A percentile compares a stretch with the other conserved stretches of the same genome.
Evolutionary conservation across 2,329 filamentous ascomycete species (phyloP).

Genomic region (Aspergillus glaucus): DNA sequence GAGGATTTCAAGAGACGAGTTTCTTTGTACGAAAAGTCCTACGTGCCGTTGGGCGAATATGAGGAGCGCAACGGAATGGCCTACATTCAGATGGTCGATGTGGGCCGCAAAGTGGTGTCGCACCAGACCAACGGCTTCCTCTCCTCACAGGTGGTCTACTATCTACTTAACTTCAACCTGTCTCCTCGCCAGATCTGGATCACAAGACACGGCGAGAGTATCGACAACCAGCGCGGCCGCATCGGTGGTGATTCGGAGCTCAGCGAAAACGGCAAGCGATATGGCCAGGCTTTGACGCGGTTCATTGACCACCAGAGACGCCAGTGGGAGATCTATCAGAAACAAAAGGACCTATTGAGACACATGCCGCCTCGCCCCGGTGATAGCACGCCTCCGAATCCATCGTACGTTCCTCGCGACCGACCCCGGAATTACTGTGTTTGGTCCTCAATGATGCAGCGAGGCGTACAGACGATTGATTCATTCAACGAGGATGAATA

Average conservation of each 20-base stretch:
- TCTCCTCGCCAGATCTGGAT: slow-evolving; percentile 97
- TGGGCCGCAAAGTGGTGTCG: slow-evolving; percentile 87
- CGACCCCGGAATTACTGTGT: slow-evolving; percentile 85
- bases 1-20: slow-evolving; percentile 91
- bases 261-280: slow-evolving; percentile 71
- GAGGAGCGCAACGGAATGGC: slow-evolving; percentile 88
- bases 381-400: slow-evolving; percentile 91
- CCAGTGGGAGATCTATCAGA: slow-evolving; percentile 77
- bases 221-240: slow-evolving; percentile 79
- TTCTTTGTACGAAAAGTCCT: slow-evolving; percentile 86
- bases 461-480: slow-evolving; percentile 79
- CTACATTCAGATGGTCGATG: slow-evolving; percentile 97
- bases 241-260: slow-evolving; percentile 87
- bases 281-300: slow-evolving; percentile 69
- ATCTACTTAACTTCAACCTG: slow-evolving; percentile 93
- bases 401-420: slow-evolving; percentile 58
- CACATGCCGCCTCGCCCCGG: slow-evolving; percentile 87
- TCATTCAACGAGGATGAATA: slow-evolving; percentile 94
- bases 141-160: slow-evolving; percentile 85
- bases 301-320: slow-evolving; percentile 78
- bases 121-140: slow-evolving; percentile 89
- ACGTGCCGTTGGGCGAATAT: slow-evolving; percentile 81
- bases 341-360: slow-evolving; percentile 66
- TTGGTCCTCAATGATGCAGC: slow-evolving; percentile 95
- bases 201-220: slow-evolving; percentile 85